Base-by-base conservation (phyloP, 164 flowering plant species). In the Magnolia kwangsiensis region DNA sequence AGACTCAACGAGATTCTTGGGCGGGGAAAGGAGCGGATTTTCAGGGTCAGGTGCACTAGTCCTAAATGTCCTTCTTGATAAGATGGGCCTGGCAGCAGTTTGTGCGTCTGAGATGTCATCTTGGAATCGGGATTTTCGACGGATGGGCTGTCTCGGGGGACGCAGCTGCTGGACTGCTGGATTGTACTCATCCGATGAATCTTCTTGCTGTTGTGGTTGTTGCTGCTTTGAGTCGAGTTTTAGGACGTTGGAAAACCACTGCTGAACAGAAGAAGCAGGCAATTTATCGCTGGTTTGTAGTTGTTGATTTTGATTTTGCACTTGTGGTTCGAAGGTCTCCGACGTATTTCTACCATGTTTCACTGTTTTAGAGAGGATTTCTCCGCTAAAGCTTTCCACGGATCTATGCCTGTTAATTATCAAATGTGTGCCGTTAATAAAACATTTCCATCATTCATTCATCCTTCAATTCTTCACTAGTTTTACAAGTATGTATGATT, bases 221-320 rank as follows among this genome's bases (percentile, higher is more conserved):
- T 75, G 68, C 13, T 50, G 76, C 8, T 76, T 75, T 78, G 76
- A 74, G 23, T 67, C 67, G 63, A 86, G 84, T 45, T 81, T 86
- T 81, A 90, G 82, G 55, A 86, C 82, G 85, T 84, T 88, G 85
- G 89, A 78, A 80, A 89, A 82, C 90, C 91, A 88, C 74, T 86
- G 83, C 8, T 89, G 90, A 51, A 86, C 88, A 8, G 88, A 76
- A 1, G 86, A 74, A 9, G 84, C 76, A 51, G 87, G 88, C 23
- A 87, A 83, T 68, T 1, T 11, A 0, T 79, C 86, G 10, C 82
- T 3, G 3, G 19, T 19, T 14, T 72, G 45, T 5, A n/a, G n/a
- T n/a, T n/a, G n/a, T n/a, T n/a, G n/a, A n/a, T n/a, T n/a, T n/a
- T 7, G 45, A 5, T 37, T 37, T 37, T 4, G 45, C 45, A 4